A percentile compares a stretch with the other conserved stretches of the same genome.
These are phyloP conservation scores for apple (Malus domestica) DNA, from an alignment of 306 rosid species.

Conservation along the genomic window ASM211411v1 NC_041801.1:1062501-1063000, in stretches of 20 bases:
- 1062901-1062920: background rate
- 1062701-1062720: background rate
- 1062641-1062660: background rate
- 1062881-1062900: background rate
- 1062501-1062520: background rate
- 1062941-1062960: background rate
- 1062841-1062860: background rate
- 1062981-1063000: no score
- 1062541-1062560: background rate
- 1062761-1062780: no score
- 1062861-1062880: no score
- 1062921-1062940: background rate
- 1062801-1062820: background rate
- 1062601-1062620: background rate
- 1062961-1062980: background rate
- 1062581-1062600: conserved; percentile 2
- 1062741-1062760: no score
- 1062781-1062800: no score
- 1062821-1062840: background rate
- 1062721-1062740: background rate
- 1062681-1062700: background rate
- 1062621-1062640: conserved; percentile 1
- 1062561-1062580: background rate
- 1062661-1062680: background rate
- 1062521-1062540: background rate